Conservation (phyloP, 2,329 filamentous ascomycete species). For the Arthrinium puccinioides region DNA sequence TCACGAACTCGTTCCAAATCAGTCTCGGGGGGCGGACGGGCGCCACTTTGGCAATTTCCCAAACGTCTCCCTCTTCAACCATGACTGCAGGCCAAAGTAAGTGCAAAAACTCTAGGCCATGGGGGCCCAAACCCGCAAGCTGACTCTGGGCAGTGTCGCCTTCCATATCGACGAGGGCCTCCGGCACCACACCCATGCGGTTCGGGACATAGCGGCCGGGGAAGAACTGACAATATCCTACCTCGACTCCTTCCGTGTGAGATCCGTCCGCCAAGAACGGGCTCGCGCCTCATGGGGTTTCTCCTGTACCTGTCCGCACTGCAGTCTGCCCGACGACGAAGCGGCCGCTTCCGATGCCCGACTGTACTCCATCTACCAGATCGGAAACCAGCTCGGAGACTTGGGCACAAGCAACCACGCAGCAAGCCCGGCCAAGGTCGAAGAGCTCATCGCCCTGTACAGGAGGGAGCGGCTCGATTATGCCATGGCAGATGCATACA, state of each 20-base stretch:
- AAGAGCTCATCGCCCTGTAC: conserved; percentile 25
- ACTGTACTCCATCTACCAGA: conserved; percentile 18
- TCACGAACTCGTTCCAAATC: conserved; percentile 19
- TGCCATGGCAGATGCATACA: conserved; percentile 30
- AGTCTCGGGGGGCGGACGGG: conserved; percentile 6
- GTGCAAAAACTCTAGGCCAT: too few relatives aligned
- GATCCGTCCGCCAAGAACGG: conserved; percentile 19
- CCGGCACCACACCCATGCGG: conserved; percentile 30
- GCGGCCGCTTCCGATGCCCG: conserved; percentile 20
- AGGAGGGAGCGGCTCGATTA: conserved; percentile 26
- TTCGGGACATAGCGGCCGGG: conserved; percentile 21
- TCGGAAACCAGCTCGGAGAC: conserved; percentile 18
- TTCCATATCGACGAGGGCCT: conserved; percentile 26
- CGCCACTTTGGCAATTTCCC: conserved; percentile 24
- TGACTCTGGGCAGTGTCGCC: conserved; percentile 15
- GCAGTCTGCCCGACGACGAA: conserved; percentile 15
- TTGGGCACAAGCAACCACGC: conserved; percentile 8
- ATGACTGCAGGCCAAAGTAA: conserved; percentile 32
- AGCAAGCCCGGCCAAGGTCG: conserved; percentile 17
- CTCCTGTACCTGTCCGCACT: conserved; percentile 29
- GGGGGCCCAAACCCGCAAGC: not conserved
- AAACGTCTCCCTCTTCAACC: conserved; percentile 30
- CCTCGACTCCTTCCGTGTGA: conserved; percentile 25
- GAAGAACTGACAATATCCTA: conserved; percentile 36
- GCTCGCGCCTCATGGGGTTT: conserved; percentile 29